A percentile compares a stretch with the other conserved stretches of the same genome.
These are phyloP conservation scores for Hypericum perforatum DNA, from an alignment of 345 rosid genomes.

Conservation along the genomic window DNA sequence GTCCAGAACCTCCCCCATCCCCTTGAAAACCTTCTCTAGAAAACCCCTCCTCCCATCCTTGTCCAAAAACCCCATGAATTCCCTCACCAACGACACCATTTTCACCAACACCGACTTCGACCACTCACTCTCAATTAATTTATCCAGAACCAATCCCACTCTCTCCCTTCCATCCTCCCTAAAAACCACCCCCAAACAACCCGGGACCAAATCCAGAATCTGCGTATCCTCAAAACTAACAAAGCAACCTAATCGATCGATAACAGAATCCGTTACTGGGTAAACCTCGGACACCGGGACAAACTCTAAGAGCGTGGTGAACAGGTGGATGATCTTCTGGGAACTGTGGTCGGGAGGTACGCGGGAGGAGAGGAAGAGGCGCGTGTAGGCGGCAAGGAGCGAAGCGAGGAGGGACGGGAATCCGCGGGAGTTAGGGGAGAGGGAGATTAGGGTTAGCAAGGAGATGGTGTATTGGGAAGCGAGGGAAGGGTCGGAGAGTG, in stretches of 20 bases:
- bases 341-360: conserved; percentile 58
- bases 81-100: conserved; percentile 54
- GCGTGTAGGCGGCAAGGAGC: conserved; percentile 45
- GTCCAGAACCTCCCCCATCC: conserved; percentile 40
- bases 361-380: conserved; percentile 34
- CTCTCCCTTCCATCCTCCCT: conserved; percentile 30
- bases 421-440: conserved; percentile 35
- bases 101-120: conserved; percentile 44
- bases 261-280: conserved; percentile 11
- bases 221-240: conserved; percentile 53
- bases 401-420: conserved; percentile 52
- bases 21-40: conserved; percentile 54
- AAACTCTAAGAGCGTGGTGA: conserved; percentile 32
- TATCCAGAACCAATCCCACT: conserved; percentile 31
- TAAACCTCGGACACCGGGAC: conserved; percentile 28
- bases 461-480: conserved; percentile 48
- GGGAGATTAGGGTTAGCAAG: conserved; percentile 52
- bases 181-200: conserved; percentile 37
- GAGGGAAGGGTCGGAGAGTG: conserved; percentile 37
- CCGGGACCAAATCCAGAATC: conserved; percentile 61
- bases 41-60: conserved; percentile 44
- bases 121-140: conserved; percentile 44
- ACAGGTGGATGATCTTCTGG: conserved; percentile 43
- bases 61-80: conserved; percentile 37
- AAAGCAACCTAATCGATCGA: conserved; percentile 26